Conservation (phyloP, 805 yeast species). For the Novakomyces olei region DNA sequence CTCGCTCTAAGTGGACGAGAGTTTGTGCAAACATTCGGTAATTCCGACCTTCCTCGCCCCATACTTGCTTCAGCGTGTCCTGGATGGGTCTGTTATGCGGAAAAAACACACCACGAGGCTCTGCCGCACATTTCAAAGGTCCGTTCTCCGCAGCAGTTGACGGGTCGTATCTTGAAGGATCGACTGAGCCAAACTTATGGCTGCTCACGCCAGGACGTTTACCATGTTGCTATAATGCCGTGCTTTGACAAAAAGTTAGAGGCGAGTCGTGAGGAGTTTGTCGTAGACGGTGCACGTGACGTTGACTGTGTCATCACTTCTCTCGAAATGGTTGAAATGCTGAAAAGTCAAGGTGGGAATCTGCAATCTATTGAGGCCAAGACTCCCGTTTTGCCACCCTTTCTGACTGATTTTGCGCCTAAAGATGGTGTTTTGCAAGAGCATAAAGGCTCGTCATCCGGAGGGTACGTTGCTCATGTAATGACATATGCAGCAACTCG, state of each 20-base stretch:
- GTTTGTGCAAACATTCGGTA: no score
- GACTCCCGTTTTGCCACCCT: not conserved
- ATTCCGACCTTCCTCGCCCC: slow-evolving; percentile 19
- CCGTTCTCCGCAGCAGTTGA: slow-evolving; percentile 83
- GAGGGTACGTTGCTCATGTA: slow-evolving; percentile 69
- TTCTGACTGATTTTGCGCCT: not conserved
- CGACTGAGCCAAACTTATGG: slow-evolving; percentile 19
- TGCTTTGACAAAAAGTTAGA: slow-evolving; percentile 93
- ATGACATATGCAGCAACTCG: slow-evolving; percentile 17
- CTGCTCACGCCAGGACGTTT: slow-evolving; percentile 22
- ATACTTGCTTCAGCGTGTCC: slow-evolving; percentile 64
- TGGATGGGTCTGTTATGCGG: slow-evolving; percentile 90
- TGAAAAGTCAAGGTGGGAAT: slow-evolving; percentile 26
- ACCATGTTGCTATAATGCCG: slow-evolving; percentile 82
- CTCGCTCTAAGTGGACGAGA: no score
- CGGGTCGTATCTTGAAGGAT: slow-evolving; percentile 54
- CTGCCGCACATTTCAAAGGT: slow-evolving; percentile 47
- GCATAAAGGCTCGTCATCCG: slow-evolving; percentile 63
- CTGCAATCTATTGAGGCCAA: slow-evolving; percentile 12
- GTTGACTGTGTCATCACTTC: slow-evolving; percentile 93
- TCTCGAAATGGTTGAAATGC: slow-evolving; percentile 54
- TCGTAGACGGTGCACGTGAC: slow-evolving; percentile 24
- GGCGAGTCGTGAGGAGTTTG: slow-evolving; percentile 63
- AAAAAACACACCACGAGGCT: slow-evolving; percentile 79
- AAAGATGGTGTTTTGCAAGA: not conserved